Base-by-base conservation (phyloP, 768 basidiomycete species). In the Naganishia randhawae region DNA sequence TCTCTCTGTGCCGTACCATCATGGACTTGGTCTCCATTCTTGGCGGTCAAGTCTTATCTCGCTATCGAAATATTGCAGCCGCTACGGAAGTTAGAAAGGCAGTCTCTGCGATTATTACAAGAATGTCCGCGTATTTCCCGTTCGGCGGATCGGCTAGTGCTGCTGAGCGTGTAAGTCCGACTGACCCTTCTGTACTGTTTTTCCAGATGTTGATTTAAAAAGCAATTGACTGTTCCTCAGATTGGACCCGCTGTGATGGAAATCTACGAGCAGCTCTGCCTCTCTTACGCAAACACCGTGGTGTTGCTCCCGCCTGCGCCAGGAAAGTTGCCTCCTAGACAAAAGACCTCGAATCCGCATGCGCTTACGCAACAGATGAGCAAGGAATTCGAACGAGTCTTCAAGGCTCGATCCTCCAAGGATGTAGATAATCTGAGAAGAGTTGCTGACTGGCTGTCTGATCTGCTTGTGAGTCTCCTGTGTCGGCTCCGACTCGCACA, bases 81-180 rank as follows among this genome's bases (percentile, higher is more conserved):
- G 45, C 61, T 2, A 55, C 42, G 11, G 71, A 69, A 27, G 72
- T 76, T 31, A 71, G 73, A 45, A 57, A 65, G 22, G 33, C 70
- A 19, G 73, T 77, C 0, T 68, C 72, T 0, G 73, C 72, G 35
- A 71, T 96, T 19, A 82, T 96, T 0, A 83, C 84, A 13, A 87
- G 91, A 74, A 88, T 95, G 84, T 79, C 86, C 6, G 83, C 87
- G 3, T 92, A 92, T 79, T 96, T 98, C 76, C 94, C 94, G 0
- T 92, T 92, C 48, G 78, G 53, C 10, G 65, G 35, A 8, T 81
- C 7, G 39, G 57, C 39, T 5, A 61, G 57, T 37, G 22, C 33
- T 9, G 57, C 57, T 9, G 57, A 61, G 14, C 57, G 57, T 11
- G 57, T 61, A 41, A 3, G 57, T 61, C 54, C 35, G n/a, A n/a